These are phyloP conservation scores for Hypoxylon crocopeplum DNA, from an alignment of 495 filamentous ascomycete species.

Conservation along the genomic window DNA sequence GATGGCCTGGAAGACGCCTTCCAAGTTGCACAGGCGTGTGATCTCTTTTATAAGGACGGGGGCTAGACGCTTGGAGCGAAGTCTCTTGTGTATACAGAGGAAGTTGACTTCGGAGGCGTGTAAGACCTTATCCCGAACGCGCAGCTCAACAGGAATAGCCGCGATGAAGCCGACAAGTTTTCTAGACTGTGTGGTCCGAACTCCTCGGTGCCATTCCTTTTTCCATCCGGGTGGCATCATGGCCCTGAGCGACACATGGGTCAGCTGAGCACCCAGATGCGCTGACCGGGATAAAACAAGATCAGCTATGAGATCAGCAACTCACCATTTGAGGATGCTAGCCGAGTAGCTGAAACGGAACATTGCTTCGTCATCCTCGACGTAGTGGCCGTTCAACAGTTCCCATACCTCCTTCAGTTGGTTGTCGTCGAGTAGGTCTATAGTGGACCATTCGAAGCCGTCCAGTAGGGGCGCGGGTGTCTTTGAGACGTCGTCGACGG, in stretches of 20 bases:
- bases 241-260: constrained; percentile 64
- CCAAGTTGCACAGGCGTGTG: constrained; percentile 83
- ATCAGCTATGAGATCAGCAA: neutral
- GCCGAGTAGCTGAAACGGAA: constrained; percentile 95
- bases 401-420: constrained; percentile 85
- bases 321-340: constrained; percentile 87
- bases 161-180: constrained; percentile 95
- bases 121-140: constrained; percentile 76
- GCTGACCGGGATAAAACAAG: neutral
- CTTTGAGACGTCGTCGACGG: constrained; percentile 75
- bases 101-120: constrained; percentile 94
- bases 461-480: constrained; percentile 71
- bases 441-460: constrained; percentile 91
- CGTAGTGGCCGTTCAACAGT: constrained; percentile 88
- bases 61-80: constrained; percentile 87
- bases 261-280: constrained; percentile 26
- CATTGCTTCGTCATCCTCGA: constrained; percentile 95
- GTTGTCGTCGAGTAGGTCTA: constrained; percentile 72
- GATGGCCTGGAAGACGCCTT: constrained; percentile 88
- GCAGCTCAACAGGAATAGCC: constrained; percentile 82
- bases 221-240: constrained; percentile 94
- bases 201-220: constrained; percentile 94
- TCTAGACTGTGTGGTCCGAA: constrained; percentile 75
- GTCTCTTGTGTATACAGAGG: constrained; percentile 96
- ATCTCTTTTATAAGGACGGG: constrained; percentile 97